phyloP scores from a whole-genome alignment of 2,329 filamentous ascomycete genomes.

The Botrytis deweyae region DNA sequence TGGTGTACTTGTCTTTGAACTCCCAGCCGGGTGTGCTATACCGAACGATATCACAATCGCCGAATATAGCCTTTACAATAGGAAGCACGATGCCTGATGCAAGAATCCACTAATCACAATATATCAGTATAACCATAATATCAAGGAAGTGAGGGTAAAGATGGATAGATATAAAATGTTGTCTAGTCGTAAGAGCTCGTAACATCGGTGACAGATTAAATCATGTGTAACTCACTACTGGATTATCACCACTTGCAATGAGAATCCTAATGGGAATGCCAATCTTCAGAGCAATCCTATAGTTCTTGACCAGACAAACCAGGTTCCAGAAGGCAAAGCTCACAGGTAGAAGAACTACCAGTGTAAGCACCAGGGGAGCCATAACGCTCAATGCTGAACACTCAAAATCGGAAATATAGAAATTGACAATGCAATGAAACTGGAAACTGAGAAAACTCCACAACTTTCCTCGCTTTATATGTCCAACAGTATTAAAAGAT shows the following conservation, averaged over 20 bases:
- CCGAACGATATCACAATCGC: conserved; percentile 4
- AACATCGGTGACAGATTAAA: background rate
- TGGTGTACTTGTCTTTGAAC: conserved; percentile 6
- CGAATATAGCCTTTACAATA: background rate
- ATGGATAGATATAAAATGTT: background rate
- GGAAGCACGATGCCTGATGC: conserved; percentile 10
- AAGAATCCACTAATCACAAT: background rate
- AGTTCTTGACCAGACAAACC: background rate
- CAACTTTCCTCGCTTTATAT: background rate
- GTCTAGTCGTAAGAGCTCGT: background rate
- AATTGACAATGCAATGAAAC: background rate
- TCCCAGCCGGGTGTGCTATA: conserved; percentile 14
- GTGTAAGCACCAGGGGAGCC: background rate
- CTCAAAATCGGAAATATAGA: background rate
- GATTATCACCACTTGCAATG: conserved; percentile 17
- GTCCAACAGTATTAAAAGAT: background rate
- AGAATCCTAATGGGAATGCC: conserved; percentile 1
- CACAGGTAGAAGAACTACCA: background rate
- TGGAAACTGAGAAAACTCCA: background rate
- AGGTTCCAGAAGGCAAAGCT: conserved; percentile 5
- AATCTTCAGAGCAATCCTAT: background rate
- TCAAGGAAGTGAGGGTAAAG: background rate
- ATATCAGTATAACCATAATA: background rate
- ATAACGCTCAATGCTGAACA: background rate
- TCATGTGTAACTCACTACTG: background rate